Evolutionary conservation across 208 protist genomes (phyloP), one percentile per base, ranked within the genome.

Genomic region (Acanthamoeba castellanii): DNA sequence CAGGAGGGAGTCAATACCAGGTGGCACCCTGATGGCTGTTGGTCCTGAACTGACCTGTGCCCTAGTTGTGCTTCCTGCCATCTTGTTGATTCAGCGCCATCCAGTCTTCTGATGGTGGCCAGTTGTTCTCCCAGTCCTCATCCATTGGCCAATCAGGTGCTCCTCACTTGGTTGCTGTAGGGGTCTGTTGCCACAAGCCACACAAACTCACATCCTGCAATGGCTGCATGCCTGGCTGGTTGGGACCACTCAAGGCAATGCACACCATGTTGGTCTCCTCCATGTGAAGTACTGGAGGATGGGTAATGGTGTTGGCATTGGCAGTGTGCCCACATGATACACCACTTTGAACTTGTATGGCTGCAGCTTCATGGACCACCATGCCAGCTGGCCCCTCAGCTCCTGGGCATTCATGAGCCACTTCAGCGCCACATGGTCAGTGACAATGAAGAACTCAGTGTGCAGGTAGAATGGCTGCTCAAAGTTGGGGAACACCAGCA

Each of bases 371-470:
- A 89, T 50, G 42, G 45, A 13, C 81, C 81, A 89, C 30, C 81
- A 64, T 4, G 81, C 50, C 25, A 89, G 81, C n/a, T 59, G 42
- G 14, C 45, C 37, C 3, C 4, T 3, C n/a, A 25, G 45, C 3
- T 47, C 34, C 37, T 59, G 14, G 1, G 30, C 4, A 6, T 59
- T 20, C 25, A 89, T 27, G 30, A 89, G 37, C 37, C 81, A 89
- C 14, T 47, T 27, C 2, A 89, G 37, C 16, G 32, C 32, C 16
- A 14, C 30, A 59, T 89, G 81, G 25, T 89, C 37, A 7, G 37
- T 89, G 20, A 89, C 32, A n/a, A 89, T 22, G 27, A 25, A 20
- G 57, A 90, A 90, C 18, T 90, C 82, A 1, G n/a, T 90, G 6
- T 90, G 47, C 2, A 88, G 52, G 20, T 47, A 64, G 37, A 88